phyloP scores from a whole-genome alignment of 352 stramenopile species.

The Phytophthora cryptogea region DNA sequence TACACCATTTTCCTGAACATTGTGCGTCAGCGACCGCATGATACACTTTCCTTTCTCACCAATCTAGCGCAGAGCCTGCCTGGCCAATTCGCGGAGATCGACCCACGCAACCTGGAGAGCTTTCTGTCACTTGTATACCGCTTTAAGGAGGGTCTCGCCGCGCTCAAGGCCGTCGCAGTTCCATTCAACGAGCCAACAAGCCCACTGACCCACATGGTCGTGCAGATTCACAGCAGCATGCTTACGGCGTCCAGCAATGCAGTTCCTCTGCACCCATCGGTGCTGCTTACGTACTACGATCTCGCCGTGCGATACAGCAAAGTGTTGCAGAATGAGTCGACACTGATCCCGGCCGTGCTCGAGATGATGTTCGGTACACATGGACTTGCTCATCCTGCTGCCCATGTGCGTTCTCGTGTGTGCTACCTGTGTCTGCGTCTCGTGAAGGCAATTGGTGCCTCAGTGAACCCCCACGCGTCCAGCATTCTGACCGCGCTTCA shows the following conservation, averaged over 20 bases:
- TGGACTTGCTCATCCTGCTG: constrained; percentile 66
- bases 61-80: constrained; percentile 65
- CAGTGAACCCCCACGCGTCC: constrained; percentile 75
- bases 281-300: constrained; percentile 87
- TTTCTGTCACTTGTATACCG: constrained; percentile 80
- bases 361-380: constrained; percentile 81
- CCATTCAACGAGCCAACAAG: constrained; percentile 69
- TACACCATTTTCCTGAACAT: constrained; percentile 91
- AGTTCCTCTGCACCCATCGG: constrained; percentile 42
- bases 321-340: constrained; percentile 69
- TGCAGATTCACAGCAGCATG: constrained; percentile 73
- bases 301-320: constrained; percentile 75
- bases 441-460: constrained; percentile 72
- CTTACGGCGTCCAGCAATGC: constrained; percentile 38
- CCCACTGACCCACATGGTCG: constrained; percentile 66
- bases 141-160: constrained; percentile 83
- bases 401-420: constrained; percentile 74
- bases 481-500: constrained; percentile 72
- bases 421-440: constrained; percentile 86
- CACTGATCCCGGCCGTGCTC: constrained; percentile 71
- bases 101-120: constrained; percentile 72
- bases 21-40: constrained; percentile 66
- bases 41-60: constrained; percentile 70
- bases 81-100: constrained; percentile 54
- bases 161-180: constrained; percentile 57